These are phyloP conservation scores for Leccinum variabile DNA, from an alignment of 1,284 basidiomycete species.

Conservation along the genomic window DNA sequence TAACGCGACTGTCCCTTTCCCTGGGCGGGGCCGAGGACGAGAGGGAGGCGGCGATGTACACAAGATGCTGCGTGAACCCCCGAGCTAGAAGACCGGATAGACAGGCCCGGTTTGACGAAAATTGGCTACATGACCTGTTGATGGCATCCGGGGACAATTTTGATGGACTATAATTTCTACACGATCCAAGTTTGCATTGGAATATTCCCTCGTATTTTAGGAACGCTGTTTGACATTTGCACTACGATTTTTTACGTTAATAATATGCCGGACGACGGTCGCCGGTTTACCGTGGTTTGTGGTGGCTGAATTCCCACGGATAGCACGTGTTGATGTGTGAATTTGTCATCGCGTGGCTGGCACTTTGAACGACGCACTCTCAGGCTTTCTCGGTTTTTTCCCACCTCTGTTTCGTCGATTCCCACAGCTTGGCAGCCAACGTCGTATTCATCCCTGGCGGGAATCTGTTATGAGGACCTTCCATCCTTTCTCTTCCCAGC, in stretches of 20 bases:
- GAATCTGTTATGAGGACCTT: constrained; percentile 43
- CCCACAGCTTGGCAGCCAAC: constrained; percentile 41
- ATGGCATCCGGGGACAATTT: constrained; percentile 19
- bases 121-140: constrained; percentile 22
- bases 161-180: constrained; percentile 24
- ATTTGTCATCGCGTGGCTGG: constrained; percentile 28
- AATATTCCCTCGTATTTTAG: constrained; percentile 17
- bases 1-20: constrained; percentile 49
- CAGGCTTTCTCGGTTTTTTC: constrained; percentile 37
- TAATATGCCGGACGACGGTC: constrained; percentile 15
- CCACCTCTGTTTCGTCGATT: constrained; percentile 38
- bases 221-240: constrained; percentile 6
- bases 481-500: constrained; percentile 44
- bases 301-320: constrained; percentile 33
- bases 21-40: constrained; percentile 32
- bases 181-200: constrained; percentile 21
- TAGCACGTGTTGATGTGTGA: constrained; percentile 31
- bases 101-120: constrained; percentile 3
- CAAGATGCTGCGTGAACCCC: constrained; percentile 29
- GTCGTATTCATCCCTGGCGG: constrained; percentile 41
- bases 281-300: neutral
- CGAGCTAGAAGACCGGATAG: constrained; percentile 25
- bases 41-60: constrained; percentile 35
- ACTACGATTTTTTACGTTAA: constrained; percentile 17
- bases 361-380: constrained; percentile 28